Evolutionary conservation across 139 green algal species (phyloP).

Genomic region (Chlorella sp.): DNA sequence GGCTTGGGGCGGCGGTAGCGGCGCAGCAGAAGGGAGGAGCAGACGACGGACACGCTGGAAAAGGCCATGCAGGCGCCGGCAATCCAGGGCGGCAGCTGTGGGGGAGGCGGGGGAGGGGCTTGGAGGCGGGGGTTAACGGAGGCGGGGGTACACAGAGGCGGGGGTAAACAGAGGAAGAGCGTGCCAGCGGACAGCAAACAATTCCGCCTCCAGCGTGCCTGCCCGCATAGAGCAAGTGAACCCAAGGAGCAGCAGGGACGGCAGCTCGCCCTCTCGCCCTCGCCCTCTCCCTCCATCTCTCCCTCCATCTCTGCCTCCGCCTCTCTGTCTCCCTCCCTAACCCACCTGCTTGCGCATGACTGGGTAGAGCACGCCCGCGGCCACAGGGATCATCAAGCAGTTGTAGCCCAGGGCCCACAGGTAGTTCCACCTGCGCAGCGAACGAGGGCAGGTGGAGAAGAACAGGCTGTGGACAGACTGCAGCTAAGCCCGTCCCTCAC

Average conservation of each 20-base stretch:
- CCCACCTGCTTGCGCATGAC: constrained; percentile 24
- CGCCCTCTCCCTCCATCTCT: too few species aligned
- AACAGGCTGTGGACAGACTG: too few species aligned
- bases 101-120: neutral
- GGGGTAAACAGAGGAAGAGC: too few species aligned
- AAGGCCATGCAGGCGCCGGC: constrained; percentile 94
- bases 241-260: too few species aligned
- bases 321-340: too few species aligned
- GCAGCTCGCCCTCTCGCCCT: too few species aligned
- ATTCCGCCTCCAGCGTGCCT: too few species aligned
- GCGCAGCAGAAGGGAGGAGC: constrained; percentile 84
- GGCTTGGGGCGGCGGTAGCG: constrained; percentile 69
- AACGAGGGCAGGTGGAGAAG: too few species aligned
- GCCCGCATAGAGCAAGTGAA: too few species aligned
- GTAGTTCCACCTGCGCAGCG: constrained; percentile 87
- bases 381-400: constrained; percentile 84
- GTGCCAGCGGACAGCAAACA: too few species aligned
- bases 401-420: constrained; percentile 97
- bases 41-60: constrained; percentile 89
- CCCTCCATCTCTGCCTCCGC: too few species aligned
- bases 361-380: constrained; percentile 82
- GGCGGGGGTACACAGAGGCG: neutral
- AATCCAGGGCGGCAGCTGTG: constrained; percentile 93
- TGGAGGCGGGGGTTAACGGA: constrained; percentile 35
- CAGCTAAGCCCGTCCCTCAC: neutral